Evolutionary conservation across 176 grass and related monocot genomes (phyloP).

Genomic region (Areca catechu): DNA sequence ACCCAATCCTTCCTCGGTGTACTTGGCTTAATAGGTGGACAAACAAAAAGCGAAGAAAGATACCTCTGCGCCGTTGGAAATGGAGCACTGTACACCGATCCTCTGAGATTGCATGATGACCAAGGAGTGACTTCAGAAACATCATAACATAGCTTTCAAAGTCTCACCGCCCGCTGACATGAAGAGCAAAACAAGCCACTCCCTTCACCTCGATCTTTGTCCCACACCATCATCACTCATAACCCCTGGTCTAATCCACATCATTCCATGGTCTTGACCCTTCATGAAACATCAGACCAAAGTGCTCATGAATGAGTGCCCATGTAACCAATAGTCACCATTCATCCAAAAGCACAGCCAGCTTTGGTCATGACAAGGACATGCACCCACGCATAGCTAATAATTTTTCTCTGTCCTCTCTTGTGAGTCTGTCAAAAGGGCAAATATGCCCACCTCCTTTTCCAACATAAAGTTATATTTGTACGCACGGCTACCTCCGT

Average conservation of each 20-base stretch:
- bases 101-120: constrained; percentile 53
- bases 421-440: background rate
- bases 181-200: constrained; percentile 29
- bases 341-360: constrained; percentile 40
- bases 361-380: constrained; percentile 65
- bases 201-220: constrained; percentile 10
- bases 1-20: constrained; percentile 15
- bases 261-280: constrained; percentile 28
- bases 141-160: constrained; percentile 6
- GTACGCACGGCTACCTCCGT: constrained; percentile 28
- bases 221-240: constrained; percentile 16
- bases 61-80: constrained; percentile 17
- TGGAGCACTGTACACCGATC: constrained; percentile 42
- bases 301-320: constrained; percentile 1
- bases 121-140: constrained; percentile 26
- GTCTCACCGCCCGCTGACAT: constrained; percentile 8
- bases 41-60: constrained; percentile 13
- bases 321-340: constrained; percentile 22
- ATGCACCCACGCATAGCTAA: constrained; percentile 24
- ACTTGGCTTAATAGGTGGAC: constrained; percentile 2
- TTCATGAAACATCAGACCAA: constrained; percentile 25
- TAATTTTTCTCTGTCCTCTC: constrained; percentile 22
- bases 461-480: constrained; percentile 22
- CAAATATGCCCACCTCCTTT: constrained; percentile 12
- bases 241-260: constrained; percentile 11